These are phyloP conservation scores for Nemania abortiva DNA, from an alignment of 2,329 filamentous ascomycete genomes.

Conservation along the genomic window DNA sequence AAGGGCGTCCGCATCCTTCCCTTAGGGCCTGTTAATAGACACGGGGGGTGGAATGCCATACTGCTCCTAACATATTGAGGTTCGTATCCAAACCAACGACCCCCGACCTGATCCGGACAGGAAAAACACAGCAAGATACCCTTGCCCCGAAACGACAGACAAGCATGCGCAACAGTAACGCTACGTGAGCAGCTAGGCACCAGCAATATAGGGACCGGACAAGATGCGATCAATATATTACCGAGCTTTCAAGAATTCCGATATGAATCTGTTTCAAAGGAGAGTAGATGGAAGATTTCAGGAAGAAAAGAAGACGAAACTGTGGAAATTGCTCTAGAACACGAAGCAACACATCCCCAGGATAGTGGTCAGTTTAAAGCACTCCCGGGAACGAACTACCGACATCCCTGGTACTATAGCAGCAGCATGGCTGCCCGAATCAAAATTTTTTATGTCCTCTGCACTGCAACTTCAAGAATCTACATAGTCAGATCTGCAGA, in stretches of 20 bases:
- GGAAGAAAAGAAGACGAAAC: background rate
- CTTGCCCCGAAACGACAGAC: background rate
- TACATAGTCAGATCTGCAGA: constrained; percentile 4
- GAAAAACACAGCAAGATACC: background rate
- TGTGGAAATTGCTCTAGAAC: background rate
- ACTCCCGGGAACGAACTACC: background rate
- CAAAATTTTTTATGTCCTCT: constrained; percentile 9
- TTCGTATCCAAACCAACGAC: background rate
- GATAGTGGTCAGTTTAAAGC: constrained; percentile 15
- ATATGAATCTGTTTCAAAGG: background rate
- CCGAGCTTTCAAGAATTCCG: background rate
- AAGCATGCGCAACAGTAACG: constrained; percentile 1
- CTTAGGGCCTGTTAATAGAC: background rate
- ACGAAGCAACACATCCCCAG: background rate
- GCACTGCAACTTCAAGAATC: constrained; percentile 20
- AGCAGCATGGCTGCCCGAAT: background rate
- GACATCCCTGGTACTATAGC: background rate
- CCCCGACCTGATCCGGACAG: background rate
- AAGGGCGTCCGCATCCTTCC: background rate
- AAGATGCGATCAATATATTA: background rate
- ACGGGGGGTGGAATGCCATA: constrained; percentile 1
- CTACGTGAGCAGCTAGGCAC: background rate
- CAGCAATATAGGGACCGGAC: background rate
- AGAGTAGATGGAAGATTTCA: background rate
- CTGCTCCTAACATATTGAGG: background rate